These are phyloP conservation scores for Huntiella moniliformis DNA, from an alignment of 2,329 filamentous ascomycete species.

Conservation along the genomic window DNA sequence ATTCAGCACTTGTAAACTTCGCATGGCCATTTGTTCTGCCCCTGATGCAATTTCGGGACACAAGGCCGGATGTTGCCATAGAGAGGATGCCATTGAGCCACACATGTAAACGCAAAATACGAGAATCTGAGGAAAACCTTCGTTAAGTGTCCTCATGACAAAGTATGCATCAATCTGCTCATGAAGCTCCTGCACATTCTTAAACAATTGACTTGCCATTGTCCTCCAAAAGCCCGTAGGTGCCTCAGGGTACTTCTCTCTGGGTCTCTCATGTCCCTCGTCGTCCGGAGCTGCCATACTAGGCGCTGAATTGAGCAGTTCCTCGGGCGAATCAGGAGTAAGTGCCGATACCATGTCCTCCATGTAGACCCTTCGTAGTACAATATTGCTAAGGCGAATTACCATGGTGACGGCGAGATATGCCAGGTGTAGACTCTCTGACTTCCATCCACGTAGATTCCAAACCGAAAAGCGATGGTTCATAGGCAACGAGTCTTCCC, in stretches of 20 bases:
- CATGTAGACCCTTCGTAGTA: constrained; percentile 19
- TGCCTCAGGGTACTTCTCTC: constrained; percentile 8
- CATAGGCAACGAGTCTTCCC: constrained; percentile 17
- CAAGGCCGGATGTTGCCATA: constrained; percentile 17
- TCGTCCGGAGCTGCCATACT: constrained; percentile 1
- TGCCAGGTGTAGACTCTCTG: constrained; percentile 19
- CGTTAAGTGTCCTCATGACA: constrained; percentile 15
- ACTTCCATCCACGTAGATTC: constrained; percentile 21
- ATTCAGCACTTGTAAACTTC: constrained; percentile 15
- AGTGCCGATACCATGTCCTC: constrained; percentile 16
- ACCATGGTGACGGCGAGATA: constrained; percentile 21
- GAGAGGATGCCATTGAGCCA: constrained; percentile 19
- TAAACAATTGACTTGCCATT: constrained; percentile 19
- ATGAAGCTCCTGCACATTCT: constrained; percentile 19
- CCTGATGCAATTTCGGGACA: constrained; percentile 15
- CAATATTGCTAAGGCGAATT: constrained; percentile 20
- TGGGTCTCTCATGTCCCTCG: constrained; percentile 9
- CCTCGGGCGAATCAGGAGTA: constrained; percentile 5
- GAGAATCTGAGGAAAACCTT: constrained; percentile 20
- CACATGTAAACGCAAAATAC: constrained; percentile 24
- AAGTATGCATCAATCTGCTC: constrained; percentile 21
- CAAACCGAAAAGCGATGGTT: constrained; percentile 19
- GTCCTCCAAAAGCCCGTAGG: constrained; percentile 16
- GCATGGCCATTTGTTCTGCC: constrained; percentile 16
- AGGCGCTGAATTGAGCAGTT: constrained; percentile 7